Percentiles rank a stretch among this genome's conserved stretches.
Conservation (phyloP, 2,329 filamentous ascomycete species). For the Aspergillus ochraceoroseus region DNA sequence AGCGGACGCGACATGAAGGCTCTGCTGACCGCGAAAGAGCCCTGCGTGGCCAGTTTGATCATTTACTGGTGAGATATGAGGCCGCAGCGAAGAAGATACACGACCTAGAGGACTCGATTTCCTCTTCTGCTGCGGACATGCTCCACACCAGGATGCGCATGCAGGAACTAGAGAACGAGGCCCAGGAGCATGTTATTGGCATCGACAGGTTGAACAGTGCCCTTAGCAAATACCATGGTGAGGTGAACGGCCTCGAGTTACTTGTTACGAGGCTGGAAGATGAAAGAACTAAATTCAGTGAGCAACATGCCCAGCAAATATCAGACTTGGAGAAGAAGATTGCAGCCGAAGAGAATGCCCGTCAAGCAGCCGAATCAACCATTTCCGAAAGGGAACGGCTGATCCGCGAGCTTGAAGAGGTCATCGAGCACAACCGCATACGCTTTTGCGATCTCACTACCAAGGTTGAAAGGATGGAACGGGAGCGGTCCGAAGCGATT, state of each 20-base stretch:
- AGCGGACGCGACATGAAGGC: conserved; percentile 31
- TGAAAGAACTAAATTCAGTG: conserved; percentile 31
- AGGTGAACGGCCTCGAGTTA: conserved; percentile 42
- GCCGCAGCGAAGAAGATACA: conserved; percentile 35
- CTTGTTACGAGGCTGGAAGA: conserved; percentile 42
- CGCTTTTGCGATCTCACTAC: conserved; percentile 34
- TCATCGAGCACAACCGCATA: conserved; percentile 34
- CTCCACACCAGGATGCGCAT: conserved; percentile 43
- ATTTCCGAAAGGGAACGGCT: conserved; percentile 33
- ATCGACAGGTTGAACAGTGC: conserved; percentile 42
- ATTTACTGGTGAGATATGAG: conserved; percentile 38
- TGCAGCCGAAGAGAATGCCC: conserved; percentile 30
- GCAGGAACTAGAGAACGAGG: conserved; percentile 41
- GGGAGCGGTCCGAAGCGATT: conserved; percentile 26
- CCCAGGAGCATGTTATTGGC: conserved; percentile 39
- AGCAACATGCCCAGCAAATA: conserved; percentile 29
- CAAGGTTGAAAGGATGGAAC: conserved; percentile 34
- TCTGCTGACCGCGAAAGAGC: conserved; percentile 38
- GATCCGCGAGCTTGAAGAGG: conserved; percentile 38
- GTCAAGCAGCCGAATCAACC: conserved; percentile 34
- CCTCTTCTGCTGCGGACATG: conserved; percentile 45
- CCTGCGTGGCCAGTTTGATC: conserved; percentile 45
- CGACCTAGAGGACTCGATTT: conserved; percentile 38
- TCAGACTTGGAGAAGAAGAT: conserved; percentile 35
- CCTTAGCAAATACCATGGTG: conserved; percentile 43